Conservation (phyloP, 2,329 filamentous ascomycete species). For the Penicillium sp. region DNA sequence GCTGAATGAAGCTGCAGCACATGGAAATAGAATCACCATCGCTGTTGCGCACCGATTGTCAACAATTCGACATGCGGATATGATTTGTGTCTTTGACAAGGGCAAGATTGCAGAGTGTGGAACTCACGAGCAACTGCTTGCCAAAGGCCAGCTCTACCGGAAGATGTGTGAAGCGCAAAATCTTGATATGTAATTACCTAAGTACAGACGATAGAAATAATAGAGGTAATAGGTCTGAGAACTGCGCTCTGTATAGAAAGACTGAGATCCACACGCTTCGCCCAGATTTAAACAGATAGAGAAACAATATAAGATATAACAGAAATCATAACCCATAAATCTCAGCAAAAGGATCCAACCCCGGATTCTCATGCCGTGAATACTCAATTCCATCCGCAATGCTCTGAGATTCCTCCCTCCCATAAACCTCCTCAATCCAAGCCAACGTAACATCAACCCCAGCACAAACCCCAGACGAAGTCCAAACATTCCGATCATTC, state of each 20-base stretch:
- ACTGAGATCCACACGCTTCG: too few species aligned
- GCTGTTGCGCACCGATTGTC: slow-evolving; percentile 87
- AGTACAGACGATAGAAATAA: too few species aligned
- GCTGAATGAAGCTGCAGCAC: slow-evolving; percentile 63
- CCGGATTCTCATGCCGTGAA: slow-evolving; percentile 48
- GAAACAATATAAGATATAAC: too few species aligned
- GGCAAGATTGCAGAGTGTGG: slow-evolving; percentile 82
- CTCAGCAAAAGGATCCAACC: slow-evolving; percentile 52
- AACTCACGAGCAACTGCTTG: slow-evolving; percentile 49
- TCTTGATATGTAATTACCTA: too few species aligned
- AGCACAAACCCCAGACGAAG: slow-evolving; percentile 57
- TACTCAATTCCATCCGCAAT: slow-evolving; percentile 55
- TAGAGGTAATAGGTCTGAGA: too few species aligned
- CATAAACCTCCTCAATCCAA: slow-evolving; percentile 52
- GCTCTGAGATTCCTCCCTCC: slow-evolving; percentile 45
- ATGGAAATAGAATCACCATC: slow-evolving; percentile 74
- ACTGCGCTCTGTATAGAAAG: too few species aligned
- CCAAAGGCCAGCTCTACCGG: too few species aligned
- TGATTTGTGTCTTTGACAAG: slow-evolving; percentile 81
- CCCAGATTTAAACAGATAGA: too few species aligned
- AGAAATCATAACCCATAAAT: too few species aligned
- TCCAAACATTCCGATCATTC: slow-evolving; percentile 61
- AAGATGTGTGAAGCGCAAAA: too few species aligned
- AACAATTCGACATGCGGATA: slow-evolving; percentile 84
- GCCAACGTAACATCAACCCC: slow-evolving; percentile 58